Conservation (phyloP, 768 basidiomycete species). For the Sistotremastrum niveocremeum region DNA sequence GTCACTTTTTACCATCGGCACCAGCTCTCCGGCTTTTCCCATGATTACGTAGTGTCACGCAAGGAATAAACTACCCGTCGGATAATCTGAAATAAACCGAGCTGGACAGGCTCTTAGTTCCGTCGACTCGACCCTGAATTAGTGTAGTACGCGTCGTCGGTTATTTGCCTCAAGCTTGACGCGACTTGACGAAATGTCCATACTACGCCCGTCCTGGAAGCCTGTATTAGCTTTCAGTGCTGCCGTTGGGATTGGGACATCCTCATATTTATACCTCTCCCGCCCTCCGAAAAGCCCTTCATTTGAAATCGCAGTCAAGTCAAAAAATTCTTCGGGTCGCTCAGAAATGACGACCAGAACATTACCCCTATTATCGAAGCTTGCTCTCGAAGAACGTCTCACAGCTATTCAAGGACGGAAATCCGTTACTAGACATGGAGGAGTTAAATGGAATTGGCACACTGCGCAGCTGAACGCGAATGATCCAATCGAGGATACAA, state of each 20-base stretch:
- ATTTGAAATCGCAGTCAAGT: slow-evolving; percentile 46
- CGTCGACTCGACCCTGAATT: too few relatives aligned
- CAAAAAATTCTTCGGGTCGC: slow-evolving; percentile 46
- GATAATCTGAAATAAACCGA: too few relatives aligned
- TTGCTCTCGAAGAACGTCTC: slow-evolving; percentile 43
- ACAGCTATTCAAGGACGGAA: slow-evolving; percentile 36
- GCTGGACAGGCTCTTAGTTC: too few relatives aligned
- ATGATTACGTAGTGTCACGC: too few relatives aligned
- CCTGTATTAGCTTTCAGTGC: slow-evolving; percentile 39
- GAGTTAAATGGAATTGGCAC: slow-evolving; percentile 58
- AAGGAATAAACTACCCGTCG: too few relatives aligned
- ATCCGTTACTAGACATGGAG: slow-evolving; percentile 33
- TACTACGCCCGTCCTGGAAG: slow-evolving; percentile 59
- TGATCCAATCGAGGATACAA: slow-evolving; percentile 84
- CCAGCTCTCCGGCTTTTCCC: too few relatives aligned
- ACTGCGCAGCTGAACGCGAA: slow-evolving; percentile 78
- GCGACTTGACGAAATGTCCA: slow-evolving; percentile 12
- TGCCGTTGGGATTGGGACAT: slow-evolving; percentile 34
- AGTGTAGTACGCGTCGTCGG: too few relatives aligned
- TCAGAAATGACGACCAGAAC: slow-evolving; percentile 36
- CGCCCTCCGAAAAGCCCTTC: slow-evolving; percentile 24
- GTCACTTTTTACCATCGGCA: too few relatives aligned
- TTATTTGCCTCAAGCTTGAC: too few relatives aligned
- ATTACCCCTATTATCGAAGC: slow-evolving; percentile 42
- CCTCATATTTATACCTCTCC: slow-evolving; percentile 47